Evolutionary conservation across 345 rosid species (phyloP).

Genomic region (Draba incana): DNA sequence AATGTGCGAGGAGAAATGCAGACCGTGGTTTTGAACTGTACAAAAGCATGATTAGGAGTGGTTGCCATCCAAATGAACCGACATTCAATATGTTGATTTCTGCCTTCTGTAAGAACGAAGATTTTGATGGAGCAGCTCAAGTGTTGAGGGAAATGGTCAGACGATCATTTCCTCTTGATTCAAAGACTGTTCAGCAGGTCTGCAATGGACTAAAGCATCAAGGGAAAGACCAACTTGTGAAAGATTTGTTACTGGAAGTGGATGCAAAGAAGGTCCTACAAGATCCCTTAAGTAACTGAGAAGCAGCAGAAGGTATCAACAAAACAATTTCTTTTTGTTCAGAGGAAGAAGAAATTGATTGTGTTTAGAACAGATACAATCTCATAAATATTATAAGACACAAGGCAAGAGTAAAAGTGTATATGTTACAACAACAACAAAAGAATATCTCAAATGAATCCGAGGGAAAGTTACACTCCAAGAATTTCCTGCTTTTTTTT

Average conservation of each 20-base stretch:
- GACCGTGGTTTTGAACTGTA: conserved; percentile 72
- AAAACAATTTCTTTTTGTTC: conserved; percentile 1
- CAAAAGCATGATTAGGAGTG: conserved; percentile 70
- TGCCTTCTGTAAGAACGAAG: conserved; percentile 59
- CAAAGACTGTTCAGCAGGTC: conserved; percentile 47
- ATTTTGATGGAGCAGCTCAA: conserved; percentile 67
- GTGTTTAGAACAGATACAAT: conserved; percentile 27
- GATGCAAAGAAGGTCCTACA: conserved; percentile 38
- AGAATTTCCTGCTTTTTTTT: conserved; percentile 29
- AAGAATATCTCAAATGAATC: too few species aligned
- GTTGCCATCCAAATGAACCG: conserved; percentile 60
- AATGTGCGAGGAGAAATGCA: conserved; percentile 67
- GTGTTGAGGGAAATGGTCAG: conserved; percentile 63
- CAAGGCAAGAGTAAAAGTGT: conserved; percentile 27
- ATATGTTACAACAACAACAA: conserved; percentile 40
- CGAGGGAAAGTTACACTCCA: conserved; percentile 27
- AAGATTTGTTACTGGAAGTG: conserved; percentile 47
- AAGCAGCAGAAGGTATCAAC: not conserved
- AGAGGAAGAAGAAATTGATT: conserved; percentile 10
- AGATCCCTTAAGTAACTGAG: conserved; percentile 19
- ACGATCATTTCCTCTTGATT: conserved; percentile 53
- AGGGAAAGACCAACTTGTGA: conserved; percentile 58
- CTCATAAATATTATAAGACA: conserved; percentile 29
- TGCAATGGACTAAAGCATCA: conserved; percentile 51
- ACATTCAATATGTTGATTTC: conserved; percentile 55